Conservation (phyloP, 768 basidiomycete genomes). For the Sistotremastrum suecicum region DNA sequence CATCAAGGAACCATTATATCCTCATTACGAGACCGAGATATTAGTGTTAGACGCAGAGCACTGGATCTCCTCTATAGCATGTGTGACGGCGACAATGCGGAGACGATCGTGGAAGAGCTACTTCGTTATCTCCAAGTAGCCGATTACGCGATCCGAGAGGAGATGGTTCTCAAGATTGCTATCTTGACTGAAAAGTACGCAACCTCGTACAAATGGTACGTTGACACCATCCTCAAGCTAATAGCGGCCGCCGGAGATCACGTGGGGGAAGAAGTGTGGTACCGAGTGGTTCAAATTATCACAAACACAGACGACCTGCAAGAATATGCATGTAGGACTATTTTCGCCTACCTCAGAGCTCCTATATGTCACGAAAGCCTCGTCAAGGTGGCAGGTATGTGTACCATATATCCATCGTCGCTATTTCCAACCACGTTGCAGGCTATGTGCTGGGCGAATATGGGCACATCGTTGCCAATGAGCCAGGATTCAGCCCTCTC, state of each 20-base stretch:
- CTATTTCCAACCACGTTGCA: conserved; percentile 14
- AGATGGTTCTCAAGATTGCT: conserved; percentile 98
- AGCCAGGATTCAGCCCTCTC: conserved; percentile 79
- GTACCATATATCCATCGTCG: neutral
- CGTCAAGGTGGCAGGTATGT: conserved; percentile 87
- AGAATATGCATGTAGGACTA: conserved; percentile 86
- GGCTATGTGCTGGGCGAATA: conserved; percentile 98
- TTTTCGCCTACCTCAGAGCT: conserved; percentile 77
- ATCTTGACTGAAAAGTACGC: conserved; percentile 99
- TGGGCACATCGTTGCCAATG: conserved; percentile 94
- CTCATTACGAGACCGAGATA: conserved; percentile 91
- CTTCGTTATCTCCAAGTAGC: conserved; percentile 90
- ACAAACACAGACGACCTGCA: conserved; percentile 98
- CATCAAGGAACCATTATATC: conserved; percentile 94
- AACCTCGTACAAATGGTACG: conserved; percentile 96
- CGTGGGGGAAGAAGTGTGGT: conserved; percentile 99
- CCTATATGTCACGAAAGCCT: conserved; percentile 85
- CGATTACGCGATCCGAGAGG: conserved; percentile 91
- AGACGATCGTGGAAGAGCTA: conserved; percentile 89
- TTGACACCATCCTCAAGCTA: conserved; percentile 91
- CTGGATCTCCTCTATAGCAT: conserved; percentile 96
- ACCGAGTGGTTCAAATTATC: conserved; percentile 95
- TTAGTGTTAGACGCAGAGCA: conserved; percentile 86
- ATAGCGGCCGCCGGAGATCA: conserved; percentile 97
- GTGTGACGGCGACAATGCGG: conserved; percentile 97